Evolutionary conservation across 2,329 filamentous ascomycete species (phyloP), one percentile per base, ranked within the genome.

Genomic region (Colletotrichum trifolii): DNA sequence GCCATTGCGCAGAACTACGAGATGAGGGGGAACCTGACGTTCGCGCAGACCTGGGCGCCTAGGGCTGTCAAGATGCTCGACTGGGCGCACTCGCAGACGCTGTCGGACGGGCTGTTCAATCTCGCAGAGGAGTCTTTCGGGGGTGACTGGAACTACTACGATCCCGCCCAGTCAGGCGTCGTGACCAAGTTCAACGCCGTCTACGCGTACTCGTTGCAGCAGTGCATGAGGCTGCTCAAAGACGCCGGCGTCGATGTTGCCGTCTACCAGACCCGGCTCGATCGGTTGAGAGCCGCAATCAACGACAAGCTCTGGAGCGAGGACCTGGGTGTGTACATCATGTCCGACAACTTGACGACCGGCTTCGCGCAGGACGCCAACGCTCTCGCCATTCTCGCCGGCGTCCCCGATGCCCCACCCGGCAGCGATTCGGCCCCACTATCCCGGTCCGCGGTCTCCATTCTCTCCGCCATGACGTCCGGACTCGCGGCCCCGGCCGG

Each of bases 61-160:
- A 60, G 59, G 46, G 63, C 71, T 3, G 58, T 66, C n/a, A 57
- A 56, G 33, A 77, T 77, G 76, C 70, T 77, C 1, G 74, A 77
- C 54, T 77, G 74, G 75, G 74, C 76, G 25, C 17, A 74, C 57
- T 75, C 73, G 15, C 72, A 77, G 53, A 63, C 68, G 4, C 59
- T 69, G 10, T 13, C 61, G 1, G 66, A 67, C 34, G 71, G 71
- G 1, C 64, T 75, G 1, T 71, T 77, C 67, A 73, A 72, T 39
- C 45, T 76, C 9, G 67, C 71, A 2, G 69, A 74, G 15, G 33
- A 68, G 6, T 68, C 67, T 0, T 70, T 76, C n/a, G 73, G 70
- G 1, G 73, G 74, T 1, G 75, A 77, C 43, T 77, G 75, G 75
- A 74, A 76, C 58, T 75, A 76, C 60, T 77, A 76, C 62, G 74